Evolutionary conservation across 768 basidiomycete genomes (phyloP), one percentile per base, ranked within the genome.

Genomic region (Mycena sanguinolenta): DNA sequence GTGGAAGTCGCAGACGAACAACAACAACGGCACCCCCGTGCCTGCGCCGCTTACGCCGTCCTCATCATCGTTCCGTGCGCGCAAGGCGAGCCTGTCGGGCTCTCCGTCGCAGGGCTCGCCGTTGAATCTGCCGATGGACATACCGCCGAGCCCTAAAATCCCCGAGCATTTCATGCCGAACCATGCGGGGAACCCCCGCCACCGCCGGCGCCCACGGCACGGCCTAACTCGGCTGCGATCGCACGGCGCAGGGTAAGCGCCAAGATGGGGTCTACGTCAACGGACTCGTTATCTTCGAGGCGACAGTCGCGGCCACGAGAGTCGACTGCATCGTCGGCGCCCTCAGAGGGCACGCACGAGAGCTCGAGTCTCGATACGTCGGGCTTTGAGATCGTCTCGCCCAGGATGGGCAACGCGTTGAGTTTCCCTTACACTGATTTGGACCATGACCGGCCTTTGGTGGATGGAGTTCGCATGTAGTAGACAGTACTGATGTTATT

Each of bases 371-470:
- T 90, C 66, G 91, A 93, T 74, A 84, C 82, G 17, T 88, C 90
- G 19, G 90, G 91, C 75, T 92, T 91, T 75, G 92, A 92, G 79
- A 86, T 91, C 42, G 85, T 91, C 34, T 86, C 88, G 27, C 84
- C 90, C 46, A 85, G 85, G 79, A 81, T 81, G 74, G 77, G 79
- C 70, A 72, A 83, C 77, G 73, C 82, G 44, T 75, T 91, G 70
- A 82, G 85, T 69, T 90, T 90, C 76, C 90, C 91, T 25, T 90
- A 90, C 75, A 84, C 87, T 78, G 81, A 79, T 30, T 77, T 87
- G 64, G 69, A 70, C 32, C 55, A 65, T 9, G 52, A 62, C 8
- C 58, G 34, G 63, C 63, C 63, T 8, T 23, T 58, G 12, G 25
- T 55, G 69, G 65, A 58, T 55, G 54, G 54, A 30, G 27, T 62